Base-by-base conservation (phyloP, 805 yeast species). In the Naumovozyma dairenensis region DNA sequence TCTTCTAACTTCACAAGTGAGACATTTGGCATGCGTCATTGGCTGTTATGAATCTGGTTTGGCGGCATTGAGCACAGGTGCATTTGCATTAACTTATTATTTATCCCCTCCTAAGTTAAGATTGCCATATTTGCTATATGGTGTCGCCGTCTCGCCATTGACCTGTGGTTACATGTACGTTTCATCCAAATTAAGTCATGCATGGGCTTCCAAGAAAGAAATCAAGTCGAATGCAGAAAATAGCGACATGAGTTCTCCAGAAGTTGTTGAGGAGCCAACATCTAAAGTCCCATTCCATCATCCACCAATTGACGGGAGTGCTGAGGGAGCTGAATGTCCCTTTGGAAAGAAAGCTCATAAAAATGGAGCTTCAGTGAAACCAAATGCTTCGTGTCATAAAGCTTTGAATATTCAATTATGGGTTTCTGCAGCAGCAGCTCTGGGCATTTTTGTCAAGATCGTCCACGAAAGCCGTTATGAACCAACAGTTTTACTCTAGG, bases 51-150 rank as follows among this genome's bases (percentile, higher is more conserved):
- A 46, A 3, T 32, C 46, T 4, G 41, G 53, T 2, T 57, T 76
- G 21, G 76, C 77, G 13, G 50, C 69, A 4, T 27, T 74, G 16
- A 66, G 80, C 6, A 46, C 79, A 1, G 55, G 63, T 22, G 62
- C 75, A 29, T 75, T 80, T 46, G 59, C 65, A 21, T 47, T 69
- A 44, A 77, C 78, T 9, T 81, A 66, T 27, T 38, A 25, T 10
- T 14, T 41, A 21, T 25, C 36, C 7, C 21, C 38, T 12, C 29
- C 25, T 17, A 29, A 28, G 15, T 17, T n/a, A 14, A 25, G 31
- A 12, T 14, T 29, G 15, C 5, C 28, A 8, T 28, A 21, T 16
- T 29, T 39, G 4, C n/a, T 41, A 13, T 39, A 28, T 33, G 45
- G 47, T 4, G 7, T 41, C 3, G n/a, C 22, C 12, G 36, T 34